phyloP scores from a whole-genome alignment of 1,284 basidiomycete genomes.

The Malassezia japonica region DNA sequence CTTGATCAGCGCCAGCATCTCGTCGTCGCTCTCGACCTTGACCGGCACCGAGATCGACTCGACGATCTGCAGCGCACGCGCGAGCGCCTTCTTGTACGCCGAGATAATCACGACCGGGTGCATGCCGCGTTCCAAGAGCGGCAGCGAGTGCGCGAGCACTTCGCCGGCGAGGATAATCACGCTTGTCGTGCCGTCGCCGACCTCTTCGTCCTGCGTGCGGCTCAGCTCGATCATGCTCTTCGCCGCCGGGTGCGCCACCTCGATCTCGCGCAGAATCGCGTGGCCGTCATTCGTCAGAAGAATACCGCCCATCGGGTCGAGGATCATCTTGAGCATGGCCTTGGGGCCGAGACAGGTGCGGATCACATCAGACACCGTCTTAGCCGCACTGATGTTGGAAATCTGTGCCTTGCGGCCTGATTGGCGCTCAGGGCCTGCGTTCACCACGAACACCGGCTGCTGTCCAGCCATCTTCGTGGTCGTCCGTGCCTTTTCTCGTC shows the following conservation, averaged over 20 bases:
- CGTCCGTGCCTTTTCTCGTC: background rate
- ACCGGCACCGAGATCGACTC: conserved; percentile 80
- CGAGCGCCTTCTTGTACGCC: conserved; percentile 89
- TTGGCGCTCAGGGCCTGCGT: conserved; percentile 85
- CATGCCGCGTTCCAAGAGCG: conserved; percentile 86
- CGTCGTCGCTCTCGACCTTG: conserved; percentile 70
- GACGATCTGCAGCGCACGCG: conserved; percentile 79
- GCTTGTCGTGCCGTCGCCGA: conserved; percentile 92
- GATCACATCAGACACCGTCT: conserved; percentile 99
- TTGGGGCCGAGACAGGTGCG: conserved; percentile 93
- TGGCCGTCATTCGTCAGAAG: conserved; percentile 88
- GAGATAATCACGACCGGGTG: conserved; percentile 98
- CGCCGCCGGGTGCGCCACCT: conserved; percentile 93
- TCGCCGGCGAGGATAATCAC: conserved; percentile 98
- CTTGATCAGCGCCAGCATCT: conserved; percentile 95
- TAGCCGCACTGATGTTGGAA: conserved; percentile 93
- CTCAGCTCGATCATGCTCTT: conserved; percentile 99
- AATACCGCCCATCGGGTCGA: conserved; percentile 56
- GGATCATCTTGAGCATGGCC: conserved; percentile 98
- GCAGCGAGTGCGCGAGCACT: conserved; percentile 87
- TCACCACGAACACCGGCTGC: conserved; percentile 46
- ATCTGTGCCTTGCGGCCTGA: conserved; percentile 90
- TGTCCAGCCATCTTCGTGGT: conserved; percentile 33
- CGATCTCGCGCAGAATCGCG: conserved; percentile 91
- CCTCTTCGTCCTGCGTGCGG: conserved; percentile 95